Base-by-base conservation (phyloP, 352 stramenopile genomes). In the Globisporangium uncinulatum region DNA sequence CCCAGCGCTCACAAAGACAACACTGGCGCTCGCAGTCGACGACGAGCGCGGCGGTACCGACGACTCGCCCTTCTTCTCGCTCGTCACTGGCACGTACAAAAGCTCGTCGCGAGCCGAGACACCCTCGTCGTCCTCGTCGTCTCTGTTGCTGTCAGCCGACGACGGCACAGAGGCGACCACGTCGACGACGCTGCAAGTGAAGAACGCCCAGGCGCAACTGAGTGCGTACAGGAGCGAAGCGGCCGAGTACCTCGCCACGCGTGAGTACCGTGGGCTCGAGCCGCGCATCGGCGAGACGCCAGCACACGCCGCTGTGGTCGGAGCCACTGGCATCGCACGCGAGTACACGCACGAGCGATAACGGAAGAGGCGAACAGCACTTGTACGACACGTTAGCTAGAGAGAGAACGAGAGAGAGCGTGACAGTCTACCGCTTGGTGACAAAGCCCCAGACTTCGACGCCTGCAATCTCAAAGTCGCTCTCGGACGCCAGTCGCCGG, bases 241-340 rank as follows among this genome's bases (percentile, higher is more conserved):
- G 29, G 87, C 59, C 24, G 82, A 93, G 57, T 93, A 86, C 57
- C 49, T 94, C 24, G 69, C 73, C 14, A 73, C 67, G 19, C 70
- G 80, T 47, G 84, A 93, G 57, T 95, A 94, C 46, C 72, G 70
- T 34, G 87, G 86, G 6, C 60, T 96, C 20, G 86, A 95, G n/a
- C 77, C 83, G 4, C 71, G 81, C 9, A 86, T 95, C 37, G 86
- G 86, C 13, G 79, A 94, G 55, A 94, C 82, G 6, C 63, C 75
- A 10, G 83, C 86, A 41, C 83, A 93, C 9, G 85, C 83, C 24
- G 87, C 87, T 5, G 78, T 95, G 31, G 63, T 74, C 42, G 87
- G 87, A 10, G 77, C 71, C 42, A 80, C 68, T 0, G 87, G 87
- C 29, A 96, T 92, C 53, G 87, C 87, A 15, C 62, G 78, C 44